phyloP scores from a whole-genome alignment of 208 protist species.

The Leishmania arabica region DNA sequence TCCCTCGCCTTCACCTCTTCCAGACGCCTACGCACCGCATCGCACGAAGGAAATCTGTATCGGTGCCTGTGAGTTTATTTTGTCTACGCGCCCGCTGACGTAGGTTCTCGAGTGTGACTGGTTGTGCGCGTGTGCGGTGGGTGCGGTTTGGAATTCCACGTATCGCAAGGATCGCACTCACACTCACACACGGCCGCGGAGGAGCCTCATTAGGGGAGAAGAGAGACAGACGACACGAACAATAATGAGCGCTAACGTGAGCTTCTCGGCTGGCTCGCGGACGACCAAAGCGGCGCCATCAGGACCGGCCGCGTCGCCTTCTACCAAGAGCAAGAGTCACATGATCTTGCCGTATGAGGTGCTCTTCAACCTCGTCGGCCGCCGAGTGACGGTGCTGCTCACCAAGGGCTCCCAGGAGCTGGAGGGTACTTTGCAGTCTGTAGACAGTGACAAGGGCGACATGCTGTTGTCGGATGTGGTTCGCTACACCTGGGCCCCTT shows the following conservation, averaged over 20 bases:
- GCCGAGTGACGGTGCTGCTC: constrained; percentile 75
- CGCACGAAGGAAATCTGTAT: neutral
- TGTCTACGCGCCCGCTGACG: neutral
- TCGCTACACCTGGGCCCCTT: constrained; percentile 48
- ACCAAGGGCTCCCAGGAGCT: constrained; percentile 58
- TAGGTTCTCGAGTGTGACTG: neutral
- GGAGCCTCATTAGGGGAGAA: neutral
- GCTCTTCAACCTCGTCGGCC: constrained; percentile 63
- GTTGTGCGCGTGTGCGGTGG: too few species aligned
- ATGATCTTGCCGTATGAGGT: constrained; percentile 79
- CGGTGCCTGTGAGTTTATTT: neutral
- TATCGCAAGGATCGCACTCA: neutral
- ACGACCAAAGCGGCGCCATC: neutral
- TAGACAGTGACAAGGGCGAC: constrained; percentile 76
- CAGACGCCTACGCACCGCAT: neutral
- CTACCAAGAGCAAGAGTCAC: constrained; percentile 25
- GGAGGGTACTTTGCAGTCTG: constrained; percentile 60
- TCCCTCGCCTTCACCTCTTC: neutral
- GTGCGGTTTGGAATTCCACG: neutral
- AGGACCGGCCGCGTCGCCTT: neutral
- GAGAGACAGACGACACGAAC: neutral
- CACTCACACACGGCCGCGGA: neutral
- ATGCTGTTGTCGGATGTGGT: constrained; percentile 72
- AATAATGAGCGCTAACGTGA: constrained; percentile 38
- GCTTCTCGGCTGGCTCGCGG: constrained; percentile 18